Evolutionary conservation across 2,329 filamentous ascomycete species (phyloP).

Genomic region (Rhexocercosporidium sp.): DNA sequence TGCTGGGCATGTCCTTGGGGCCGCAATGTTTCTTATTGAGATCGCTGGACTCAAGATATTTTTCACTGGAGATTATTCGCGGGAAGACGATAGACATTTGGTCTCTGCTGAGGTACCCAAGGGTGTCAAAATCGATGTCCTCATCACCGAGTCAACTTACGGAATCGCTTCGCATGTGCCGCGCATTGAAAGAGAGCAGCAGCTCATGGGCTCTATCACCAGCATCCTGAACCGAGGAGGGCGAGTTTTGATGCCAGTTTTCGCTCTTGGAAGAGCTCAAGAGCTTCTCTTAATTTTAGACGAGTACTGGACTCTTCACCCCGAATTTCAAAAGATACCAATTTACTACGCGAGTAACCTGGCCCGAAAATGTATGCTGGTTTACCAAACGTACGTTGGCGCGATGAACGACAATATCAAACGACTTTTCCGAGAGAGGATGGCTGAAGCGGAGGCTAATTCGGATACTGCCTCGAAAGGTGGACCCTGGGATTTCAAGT

Average conservation of each 20-base stretch:
- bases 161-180: slow-evolving; percentile 94
- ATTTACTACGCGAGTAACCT: slow-evolving; percentile 98
- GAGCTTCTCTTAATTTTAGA: slow-evolving; percentile 94
- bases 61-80: slow-evolving; percentile 96
- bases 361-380: slow-evolving; percentile 95
- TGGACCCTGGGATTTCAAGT: slow-evolving; percentile 96
- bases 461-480: slow-evolving; percentile 77
- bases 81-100: slow-evolving; percentile 93
- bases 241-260: slow-evolving; percentile 91
- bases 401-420: slow-evolving; percentile 99
- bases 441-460: slow-evolving; percentile 85
- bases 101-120: slow-evolving; percentile 91
- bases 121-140: slow-evolving; percentile 89
- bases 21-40: slow-evolving; percentile 97
- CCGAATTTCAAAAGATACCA: slow-evolving; percentile 85
- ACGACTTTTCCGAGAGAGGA: slow-evolving; percentile 87
- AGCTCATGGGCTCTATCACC: slow-evolving; percentile 95
- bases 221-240: slow-evolving; percentile 89
- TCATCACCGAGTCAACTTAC: slow-evolving; percentile 98
- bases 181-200: slow-evolving; percentile 86
- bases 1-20: slow-evolving; percentile 95
- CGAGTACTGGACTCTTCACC: slow-evolving; percentile 93
- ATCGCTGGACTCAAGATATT: slow-evolving; percentile 96
- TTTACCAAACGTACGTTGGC: slow-evolving; percentile 97
- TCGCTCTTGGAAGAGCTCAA: slow-evolving; percentile 91